Evolutionary conservation across 352 stramenopile species (phyloP).

Genomic region (Blastocystis sp.): DNA sequence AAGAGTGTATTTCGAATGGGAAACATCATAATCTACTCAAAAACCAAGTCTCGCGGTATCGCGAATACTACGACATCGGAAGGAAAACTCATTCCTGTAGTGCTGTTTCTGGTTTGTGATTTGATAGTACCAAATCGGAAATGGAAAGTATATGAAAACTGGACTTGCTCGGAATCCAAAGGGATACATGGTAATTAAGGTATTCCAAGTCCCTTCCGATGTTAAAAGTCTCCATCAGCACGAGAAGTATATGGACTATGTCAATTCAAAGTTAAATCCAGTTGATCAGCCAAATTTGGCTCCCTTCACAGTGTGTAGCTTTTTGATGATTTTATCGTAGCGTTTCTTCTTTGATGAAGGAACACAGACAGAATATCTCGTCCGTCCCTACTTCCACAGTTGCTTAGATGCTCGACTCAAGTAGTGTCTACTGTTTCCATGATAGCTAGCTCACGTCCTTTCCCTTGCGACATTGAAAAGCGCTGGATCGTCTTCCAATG

Average conservation of each 20-base stretch:
- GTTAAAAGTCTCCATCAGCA: not conserved
- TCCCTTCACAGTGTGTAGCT: slow-evolving; percentile 7
- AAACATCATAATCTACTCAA: slow-evolving; percentile 29
- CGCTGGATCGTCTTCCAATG: slow-evolving; percentile 94
- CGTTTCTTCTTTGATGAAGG: slow-evolving; percentile 6
- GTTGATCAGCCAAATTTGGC: slow-evolving; percentile 43
- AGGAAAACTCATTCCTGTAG: slow-evolving; percentile 21
- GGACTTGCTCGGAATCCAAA: not conserved
- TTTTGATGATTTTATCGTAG: not conserved
- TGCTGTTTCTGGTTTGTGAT: not conserved
- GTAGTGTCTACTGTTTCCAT: not conserved
- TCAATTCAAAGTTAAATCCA: slow-evolving; percentile 54
- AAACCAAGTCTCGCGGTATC: slow-evolving; percentile 13
- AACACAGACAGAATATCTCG: slow-evolving; percentile 6
- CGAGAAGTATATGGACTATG: slow-evolving; percentile 48
- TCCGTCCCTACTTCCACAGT: slow-evolving; percentile 30
- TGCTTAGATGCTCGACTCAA: slow-evolving; percentile 32
- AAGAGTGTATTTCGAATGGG: slow-evolving; percentile 16
- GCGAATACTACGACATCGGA: slow-evolving; percentile 37
- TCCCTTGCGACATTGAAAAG: slow-evolving; percentile 88
- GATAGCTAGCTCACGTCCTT: slow-evolving; percentile 73
- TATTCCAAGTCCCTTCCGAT: not conserved
- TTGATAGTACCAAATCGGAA: slow-evolving; percentile 32
- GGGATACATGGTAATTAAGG: slow-evolving; percentile 44
- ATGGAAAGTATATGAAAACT: slow-evolving; percentile 59